Evolutionary conservation across 805 yeast species (phyloP).

Genomic region (Wickerhamiella slavikovae): DNA sequence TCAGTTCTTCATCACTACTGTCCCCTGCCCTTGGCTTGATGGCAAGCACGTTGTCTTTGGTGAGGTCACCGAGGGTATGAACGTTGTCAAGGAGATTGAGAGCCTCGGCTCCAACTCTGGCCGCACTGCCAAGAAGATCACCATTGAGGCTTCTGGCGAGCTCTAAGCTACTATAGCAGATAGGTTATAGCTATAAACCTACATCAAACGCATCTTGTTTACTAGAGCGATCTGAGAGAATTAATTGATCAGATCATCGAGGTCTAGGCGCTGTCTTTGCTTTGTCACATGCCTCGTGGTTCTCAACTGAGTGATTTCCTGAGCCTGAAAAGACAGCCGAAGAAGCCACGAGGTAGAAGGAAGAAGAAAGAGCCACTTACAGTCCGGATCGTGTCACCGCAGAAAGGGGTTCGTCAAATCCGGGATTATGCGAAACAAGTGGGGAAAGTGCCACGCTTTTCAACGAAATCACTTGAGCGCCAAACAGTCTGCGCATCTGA

Average conservation of each 20-base stretch:
- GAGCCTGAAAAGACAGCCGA: no score
- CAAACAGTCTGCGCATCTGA: no score
- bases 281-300: background rate
- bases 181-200: background rate
- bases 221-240: no score
- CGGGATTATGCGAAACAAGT: background rate
- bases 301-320: no score
- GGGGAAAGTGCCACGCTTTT: no score
- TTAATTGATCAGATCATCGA: no score
- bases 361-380: no score
- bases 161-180: slow-evolving; percentile 19
- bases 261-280: background rate
- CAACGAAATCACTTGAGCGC: no score
- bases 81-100: slow-evolving; percentile 73
- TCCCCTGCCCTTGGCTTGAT: slow-evolving; percentile 71
- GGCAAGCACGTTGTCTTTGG: slow-evolving; percentile 94
- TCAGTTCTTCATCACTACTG: slow-evolving; percentile 90
- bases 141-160: slow-evolving; percentile 45
- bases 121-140: slow-evolving; percentile 39
- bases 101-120: slow-evolving; percentile 49
- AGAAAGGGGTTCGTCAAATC: background rate
- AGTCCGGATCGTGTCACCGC: background rate
- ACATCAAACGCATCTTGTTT: background rate
- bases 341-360: no score
- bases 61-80: slow-evolving; percentile 70